Evolutionary conservation across 345 rosid species (phyloP), one percentile per base, ranked within the genome.

Genomic region (Populus ilicifolia): DNA sequence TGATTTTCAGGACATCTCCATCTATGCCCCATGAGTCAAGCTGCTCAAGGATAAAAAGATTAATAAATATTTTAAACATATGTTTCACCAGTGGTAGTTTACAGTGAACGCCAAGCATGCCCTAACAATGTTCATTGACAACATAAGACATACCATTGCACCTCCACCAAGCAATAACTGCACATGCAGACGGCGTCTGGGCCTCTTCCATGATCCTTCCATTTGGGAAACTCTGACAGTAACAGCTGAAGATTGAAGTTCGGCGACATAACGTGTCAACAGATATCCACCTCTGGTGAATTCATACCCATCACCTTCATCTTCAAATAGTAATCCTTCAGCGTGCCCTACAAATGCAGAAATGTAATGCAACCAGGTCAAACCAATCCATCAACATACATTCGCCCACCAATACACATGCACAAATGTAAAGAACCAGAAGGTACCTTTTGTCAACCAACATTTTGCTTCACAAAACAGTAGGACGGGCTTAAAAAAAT

Each of bases 221-320:
- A 89, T 81, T 82, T 85, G 79, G 13, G 85, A 84, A 78, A 94
- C 82, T 75, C 86, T 89, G 38, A 93, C 78, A 8, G 90, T 88
- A 85, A 89, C 95, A 50, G 80, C 79, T 25, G 95, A 89, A 71
- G 87, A 83, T 54, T 89, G 77, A 59, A 72, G 85, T 79, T 91
- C 93, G 59, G 97, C 97, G 44, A 80, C 77, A 78, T 90, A 93
- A 75, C 89, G 83, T 18, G 94, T 89, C 73, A 89, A 79, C 75
- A 93, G 85, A 84, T 81, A 93, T 77, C 80, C 76, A 76, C 97
- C 95, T 67, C 87, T 74, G 54, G 81, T 78, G 80, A 89, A 94
- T 70, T 89, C 95, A 86, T 89, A 91, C 72, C 97, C 97, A 85
- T 94, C 98, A 75, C 97, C 98, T 67, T 88, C 92, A 78, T 94